phyloP scores from a whole-genome alignment of 2,329 filamentous ascomycete genomes.

The Parastagonospora nodorum region DNA sequence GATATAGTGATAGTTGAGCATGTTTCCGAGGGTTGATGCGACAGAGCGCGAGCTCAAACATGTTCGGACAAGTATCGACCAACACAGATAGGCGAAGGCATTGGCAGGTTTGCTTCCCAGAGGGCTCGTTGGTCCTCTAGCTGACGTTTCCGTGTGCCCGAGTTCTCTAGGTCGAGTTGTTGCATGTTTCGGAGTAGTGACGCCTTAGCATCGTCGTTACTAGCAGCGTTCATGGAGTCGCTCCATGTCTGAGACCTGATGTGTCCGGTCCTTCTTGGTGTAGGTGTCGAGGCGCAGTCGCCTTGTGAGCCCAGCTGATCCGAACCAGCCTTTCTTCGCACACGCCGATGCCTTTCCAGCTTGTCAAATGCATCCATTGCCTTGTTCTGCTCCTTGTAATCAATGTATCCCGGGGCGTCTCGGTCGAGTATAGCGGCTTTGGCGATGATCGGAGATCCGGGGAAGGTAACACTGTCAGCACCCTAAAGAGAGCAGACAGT shows the following conservation, averaged over 20 bases:
- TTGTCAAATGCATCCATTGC: conserved; percentile 15
- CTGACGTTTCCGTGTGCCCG: conserved; percentile 5
- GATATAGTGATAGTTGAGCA: too few relatives aligned
- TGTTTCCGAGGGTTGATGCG: too few relatives aligned
- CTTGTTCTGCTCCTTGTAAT: conserved; percentile 11
- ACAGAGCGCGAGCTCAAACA: neutral
- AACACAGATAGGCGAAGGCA: conserved; percentile 9
- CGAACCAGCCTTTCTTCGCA: conserved; percentile 19
- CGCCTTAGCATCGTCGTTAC: conserved; percentile 5
- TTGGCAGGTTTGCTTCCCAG: conserved; percentile 29
- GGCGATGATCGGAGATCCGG: conserved; percentile 17
- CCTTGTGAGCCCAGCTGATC: conserved; percentile 16
- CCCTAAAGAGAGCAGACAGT: conserved; percentile 31
- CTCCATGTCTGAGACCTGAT: conserved; percentile 10
- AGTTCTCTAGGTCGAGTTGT: conserved; percentile 3
- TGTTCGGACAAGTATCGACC: conserved; percentile 3
- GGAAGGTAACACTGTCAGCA: conserved; percentile 17
- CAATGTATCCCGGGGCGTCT: conserved; percentile 11
- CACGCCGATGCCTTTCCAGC: conserved; percentile 17
- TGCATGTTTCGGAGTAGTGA: conserved; percentile 9
- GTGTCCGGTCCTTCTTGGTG: conserved; percentile 6
- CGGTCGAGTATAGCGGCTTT: conserved; percentile 4
- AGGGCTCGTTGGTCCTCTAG: conserved; percentile 19
- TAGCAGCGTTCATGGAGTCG: conserved; percentile 1
- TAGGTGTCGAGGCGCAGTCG: conserved; percentile 6